Conservation (phyloP, 164 flowering plant genomes). For the Magnolia kwangsiensis region DNA sequence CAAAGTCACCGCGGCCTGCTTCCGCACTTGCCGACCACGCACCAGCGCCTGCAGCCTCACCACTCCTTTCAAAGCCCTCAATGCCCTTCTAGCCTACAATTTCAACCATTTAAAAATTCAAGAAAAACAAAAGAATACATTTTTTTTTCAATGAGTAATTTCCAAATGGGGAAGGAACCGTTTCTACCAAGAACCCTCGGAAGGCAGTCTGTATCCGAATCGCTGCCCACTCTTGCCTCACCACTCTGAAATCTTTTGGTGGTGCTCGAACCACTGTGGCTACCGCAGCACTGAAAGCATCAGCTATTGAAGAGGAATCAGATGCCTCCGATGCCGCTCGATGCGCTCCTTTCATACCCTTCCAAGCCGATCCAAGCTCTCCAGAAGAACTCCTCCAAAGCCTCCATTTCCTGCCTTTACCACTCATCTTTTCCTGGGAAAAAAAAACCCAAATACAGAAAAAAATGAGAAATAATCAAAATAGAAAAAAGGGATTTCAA, state of each 20-base stretch:
- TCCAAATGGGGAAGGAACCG: conserved; percentile 1
- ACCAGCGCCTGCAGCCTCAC: conserved; percentile 86
- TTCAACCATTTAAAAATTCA: conserved; percentile 4
- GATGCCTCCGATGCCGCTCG: conserved; percentile 43
- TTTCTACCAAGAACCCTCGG: conserved; percentile 76
- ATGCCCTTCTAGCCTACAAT: conserved; percentile 74
- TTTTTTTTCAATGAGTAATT: neutral
- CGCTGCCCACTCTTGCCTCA: conserved; percentile 92
- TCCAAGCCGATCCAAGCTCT: conserved; percentile 24
- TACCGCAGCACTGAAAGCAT: conserved; percentile 55
- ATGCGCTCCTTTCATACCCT: conserved; percentile 28
- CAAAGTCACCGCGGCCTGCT: conserved; percentile 86
- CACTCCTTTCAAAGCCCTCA: conserved; percentile 75
- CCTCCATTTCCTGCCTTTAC: conserved; percentile 54
- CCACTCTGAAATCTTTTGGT: conserved; percentile 63
- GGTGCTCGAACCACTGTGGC: conserved; percentile 73
- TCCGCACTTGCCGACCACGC: conserved; percentile 79
- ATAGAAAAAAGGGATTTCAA: neutral
- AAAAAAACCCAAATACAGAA: conserved; percentile 1
- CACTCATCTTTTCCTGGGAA: conserved; percentile 32
- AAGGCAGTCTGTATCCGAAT: conserved; percentile 88
- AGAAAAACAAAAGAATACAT: neutral
- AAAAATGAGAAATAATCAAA: neutral
- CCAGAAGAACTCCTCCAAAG: conserved; percentile 63
- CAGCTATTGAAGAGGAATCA: conserved; percentile 35